Percentiles rank a stretch among this genome's conserved stretches.
These are phyloP conservation scores for Phytopythium mirpurense DNA, from an alignment of 352 stramenopile species.

Conservation along the genomic window DNA sequence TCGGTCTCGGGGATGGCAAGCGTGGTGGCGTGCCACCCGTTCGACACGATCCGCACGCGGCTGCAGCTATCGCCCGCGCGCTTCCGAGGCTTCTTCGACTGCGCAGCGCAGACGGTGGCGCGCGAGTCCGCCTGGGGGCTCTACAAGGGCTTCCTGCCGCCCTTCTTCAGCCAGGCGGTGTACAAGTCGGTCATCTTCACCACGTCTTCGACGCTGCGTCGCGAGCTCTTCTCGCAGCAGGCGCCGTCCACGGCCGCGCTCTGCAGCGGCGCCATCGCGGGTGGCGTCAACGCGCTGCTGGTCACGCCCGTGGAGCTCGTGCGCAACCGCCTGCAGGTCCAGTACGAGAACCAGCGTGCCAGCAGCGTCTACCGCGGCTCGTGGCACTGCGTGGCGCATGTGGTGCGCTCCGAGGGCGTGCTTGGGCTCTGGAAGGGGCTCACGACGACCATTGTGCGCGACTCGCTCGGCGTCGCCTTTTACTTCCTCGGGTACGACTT, in stretches of 20 bases:
- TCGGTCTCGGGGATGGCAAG: constrained; percentile 82
- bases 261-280: constrained; percentile 48
- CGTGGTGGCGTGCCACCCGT: constrained; percentile 75
- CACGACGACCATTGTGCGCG: constrained; percentile 67
- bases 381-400: constrained; percentile 49
- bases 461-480: constrained; percentile 78
- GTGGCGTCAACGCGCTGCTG: constrained; percentile 68
- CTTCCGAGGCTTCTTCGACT: constrained; percentile 61
- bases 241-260: constrained; percentile 41
- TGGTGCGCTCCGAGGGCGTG: constrained; percentile 53
- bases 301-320: constrained; percentile 77
- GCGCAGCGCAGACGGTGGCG: constrained; percentile 50
- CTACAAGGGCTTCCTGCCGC: constrained; percentile 84
- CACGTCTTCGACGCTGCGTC: constrained; percentile 50
- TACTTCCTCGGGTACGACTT: constrained; percentile 87
- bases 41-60: constrained; percentile 85
- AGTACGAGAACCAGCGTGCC: constrained; percentile 50
- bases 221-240: constrained; percentile 42
- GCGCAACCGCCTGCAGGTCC: constrained; percentile 74
- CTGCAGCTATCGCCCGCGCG: constrained; percentile 67
- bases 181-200: constrained; percentile 90
- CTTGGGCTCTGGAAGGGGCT: constrained; percentile 73
- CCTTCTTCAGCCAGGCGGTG: constrained; percentile 82
- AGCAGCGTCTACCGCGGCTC: constrained; percentile 48
- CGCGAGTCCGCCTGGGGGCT: constrained; percentile 59